Percentiles rank a stretch among this genome's conserved stretches.
These are phyloP conservation scores for Murraya paniculata DNA, from an alignment of 345 rosid genomes.

Conservation along the genomic window DNA sequence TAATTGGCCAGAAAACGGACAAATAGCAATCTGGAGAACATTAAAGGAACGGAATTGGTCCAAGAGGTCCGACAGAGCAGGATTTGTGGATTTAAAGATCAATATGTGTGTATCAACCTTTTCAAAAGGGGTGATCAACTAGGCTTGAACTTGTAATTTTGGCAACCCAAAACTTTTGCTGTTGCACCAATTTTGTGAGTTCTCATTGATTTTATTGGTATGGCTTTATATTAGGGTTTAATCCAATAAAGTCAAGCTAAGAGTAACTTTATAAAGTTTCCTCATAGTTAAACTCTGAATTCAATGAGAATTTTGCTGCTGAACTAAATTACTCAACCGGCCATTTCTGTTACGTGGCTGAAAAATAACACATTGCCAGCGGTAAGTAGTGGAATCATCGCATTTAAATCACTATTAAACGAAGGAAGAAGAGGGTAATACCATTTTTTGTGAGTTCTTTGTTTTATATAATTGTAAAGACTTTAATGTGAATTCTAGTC, in stretches of 20 bases:
- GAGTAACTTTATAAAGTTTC: background rate
- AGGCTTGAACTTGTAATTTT: background rate
- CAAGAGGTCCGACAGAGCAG: background rate
- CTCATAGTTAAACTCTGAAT: background rate
- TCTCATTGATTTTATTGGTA: background rate
- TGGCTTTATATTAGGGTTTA: background rate
- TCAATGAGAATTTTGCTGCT: background rate
- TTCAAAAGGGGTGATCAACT: background rate
- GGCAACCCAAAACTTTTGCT: background rate
- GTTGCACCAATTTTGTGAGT: background rate
- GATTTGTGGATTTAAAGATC: background rate
- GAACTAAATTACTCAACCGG: background rate
- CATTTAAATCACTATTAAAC: too few relatives aligned
- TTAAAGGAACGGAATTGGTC: background rate
- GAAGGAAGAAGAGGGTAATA: too few relatives aligned
- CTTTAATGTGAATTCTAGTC: background rate
- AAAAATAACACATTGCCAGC: background rate
- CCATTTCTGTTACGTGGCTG: background rate
- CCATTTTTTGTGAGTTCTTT: background rate
- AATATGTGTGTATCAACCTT: background rate
- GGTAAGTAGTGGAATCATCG: too few relatives aligned
- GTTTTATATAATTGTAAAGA: background rate
- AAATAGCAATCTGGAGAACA: background rate
- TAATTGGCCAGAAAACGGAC: background rate
- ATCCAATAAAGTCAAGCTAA: background rate